phyloP scores from a whole-genome alignment of 2,329 filamentous ascomycete species.

The Aspergillus flavus region DNA sequence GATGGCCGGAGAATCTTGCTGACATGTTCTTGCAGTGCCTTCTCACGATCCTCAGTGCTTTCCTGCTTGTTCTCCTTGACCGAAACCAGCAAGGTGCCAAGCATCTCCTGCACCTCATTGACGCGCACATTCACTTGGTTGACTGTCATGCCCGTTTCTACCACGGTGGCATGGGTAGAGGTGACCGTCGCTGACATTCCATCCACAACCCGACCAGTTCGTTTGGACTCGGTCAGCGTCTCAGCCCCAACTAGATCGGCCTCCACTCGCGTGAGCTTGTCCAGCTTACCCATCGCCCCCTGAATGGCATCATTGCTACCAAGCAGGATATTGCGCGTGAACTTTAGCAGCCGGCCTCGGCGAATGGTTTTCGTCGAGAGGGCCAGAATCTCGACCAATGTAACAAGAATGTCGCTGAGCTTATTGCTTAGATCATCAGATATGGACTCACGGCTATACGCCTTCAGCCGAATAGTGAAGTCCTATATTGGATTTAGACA shows the following conservation, averaged over 20 bases:
- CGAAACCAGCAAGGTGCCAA: constrained; percentile 4
- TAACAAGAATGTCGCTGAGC: constrained; percentile 46
- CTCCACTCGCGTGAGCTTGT: constrained; percentile 47
- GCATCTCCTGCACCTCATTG: constrained; percentile 12
- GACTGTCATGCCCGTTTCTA: constrained; percentile 10
- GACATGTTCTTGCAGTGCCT: constrained; percentile 1
- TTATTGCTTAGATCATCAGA: constrained; percentile 33
- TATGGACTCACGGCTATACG: constrained; percentile 9
- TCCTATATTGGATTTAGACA: constrained; percentile 3
- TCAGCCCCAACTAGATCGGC: constrained; percentile 47
- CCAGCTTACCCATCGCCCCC: constrained; percentile 44
- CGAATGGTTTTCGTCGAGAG: constrained; percentile 47
- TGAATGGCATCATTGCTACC: constrained; percentile 46
- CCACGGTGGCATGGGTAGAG: constrained; percentile 5
- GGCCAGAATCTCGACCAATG: constrained; percentile 51
- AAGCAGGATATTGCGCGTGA: constrained; percentile 46
- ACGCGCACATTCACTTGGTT: constrained; percentile 13
- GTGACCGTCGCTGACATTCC: constrained; percentile 4
- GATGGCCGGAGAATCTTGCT: constrained; percentile 43
- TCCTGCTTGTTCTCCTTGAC: constrained; percentile 8
- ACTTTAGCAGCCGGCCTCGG: constrained; percentile 43
- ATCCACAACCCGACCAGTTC: constrained; percentile 11
- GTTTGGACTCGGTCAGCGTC: constrained; percentile 15
- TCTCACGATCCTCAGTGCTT: background rate
- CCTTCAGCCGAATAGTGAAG: constrained; percentile 15